phyloP scores from a whole-genome alignment of 1,139 yeast species.

The Geotrichum phurueaensis region DNA sequence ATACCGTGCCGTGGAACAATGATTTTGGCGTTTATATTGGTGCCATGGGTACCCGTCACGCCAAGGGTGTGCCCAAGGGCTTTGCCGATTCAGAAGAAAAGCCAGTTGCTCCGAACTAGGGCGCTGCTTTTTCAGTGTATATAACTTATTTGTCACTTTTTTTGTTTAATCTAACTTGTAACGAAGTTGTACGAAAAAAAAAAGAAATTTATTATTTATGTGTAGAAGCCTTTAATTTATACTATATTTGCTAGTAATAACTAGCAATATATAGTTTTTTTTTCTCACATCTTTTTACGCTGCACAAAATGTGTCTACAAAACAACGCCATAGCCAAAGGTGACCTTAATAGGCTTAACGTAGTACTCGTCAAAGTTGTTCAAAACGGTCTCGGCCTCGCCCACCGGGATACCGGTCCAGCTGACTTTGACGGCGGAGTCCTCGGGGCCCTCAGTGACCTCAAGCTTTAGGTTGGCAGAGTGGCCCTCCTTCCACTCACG shows the following conservation, averaged over 20 bases:
- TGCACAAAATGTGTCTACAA: slow-evolving; percentile 20
- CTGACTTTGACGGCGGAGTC: slow-evolving; percentile 77
- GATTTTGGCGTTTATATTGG: slow-evolving; percentile 64
- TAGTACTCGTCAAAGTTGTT: slow-evolving; percentile 85
- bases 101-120: neutral
- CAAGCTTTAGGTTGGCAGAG: slow-evolving; percentile 60
- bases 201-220: neutral
- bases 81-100: slow-evolving; percentile 35
- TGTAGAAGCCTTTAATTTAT: neutral
- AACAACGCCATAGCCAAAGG: slow-evolving; percentile 73
- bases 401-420: slow-evolving; percentile 90
- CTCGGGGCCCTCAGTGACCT: slow-evolving; percentile 65
- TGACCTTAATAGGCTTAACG: slow-evolving; percentile 76
- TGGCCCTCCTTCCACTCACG: slow-evolving; percentile 84
- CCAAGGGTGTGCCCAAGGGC: slow-evolving; percentile 86
- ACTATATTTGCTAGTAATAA: neutral
- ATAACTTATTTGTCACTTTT: neutral
- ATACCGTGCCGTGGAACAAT: slow-evolving; percentile 66
- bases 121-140: neutral
- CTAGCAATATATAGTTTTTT: neutral
- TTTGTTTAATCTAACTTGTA: neutral
- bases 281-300: neutral
- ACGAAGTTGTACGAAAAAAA: neutral
- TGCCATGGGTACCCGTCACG: slow-evolving; percentile 56
- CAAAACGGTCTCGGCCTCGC: slow-evolving; percentile 89